These are phyloP conservation scores for Firmiana major DNA, from an alignment of 345 rosid species.

Conservation along the genomic window DNA sequence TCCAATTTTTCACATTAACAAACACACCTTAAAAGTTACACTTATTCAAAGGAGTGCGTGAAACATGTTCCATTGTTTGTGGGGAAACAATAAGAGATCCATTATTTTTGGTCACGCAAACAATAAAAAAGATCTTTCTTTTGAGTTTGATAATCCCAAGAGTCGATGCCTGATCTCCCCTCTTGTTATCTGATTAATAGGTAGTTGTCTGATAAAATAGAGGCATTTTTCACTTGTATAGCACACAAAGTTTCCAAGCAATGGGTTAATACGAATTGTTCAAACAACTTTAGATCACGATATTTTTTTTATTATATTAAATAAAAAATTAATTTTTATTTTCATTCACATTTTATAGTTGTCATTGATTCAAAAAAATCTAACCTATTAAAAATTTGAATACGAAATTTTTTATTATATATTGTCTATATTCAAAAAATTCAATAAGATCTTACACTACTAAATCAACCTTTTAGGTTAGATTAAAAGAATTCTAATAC, in stretches of 20 bases:
- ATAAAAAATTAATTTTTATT: too few relatives aligned
- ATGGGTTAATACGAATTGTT: not conserved
- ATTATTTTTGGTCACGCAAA: not conserved
- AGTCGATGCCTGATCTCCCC: not conserved
- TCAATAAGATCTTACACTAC: too few relatives aligned
- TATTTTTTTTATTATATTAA: too few relatives aligned
- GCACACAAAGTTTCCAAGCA: not conserved
- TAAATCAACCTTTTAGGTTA: too few relatives aligned
- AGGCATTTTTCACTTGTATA: not conserved
- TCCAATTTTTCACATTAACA: too few relatives aligned
- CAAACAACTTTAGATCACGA: too few relatives aligned
- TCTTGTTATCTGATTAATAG: not conserved
- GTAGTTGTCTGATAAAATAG: not conserved
- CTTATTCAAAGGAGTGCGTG: not conserved
- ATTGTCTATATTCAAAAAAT: too few relatives aligned
- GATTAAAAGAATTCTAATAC: not conserved
- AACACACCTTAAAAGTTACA: too few relatives aligned
- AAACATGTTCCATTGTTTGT: conserved; percentile 14
- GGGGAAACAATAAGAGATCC: not conserved
- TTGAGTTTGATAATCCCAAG: conserved; percentile 2
- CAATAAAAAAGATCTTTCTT: not conserved
- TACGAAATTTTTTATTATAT: too few relatives aligned
- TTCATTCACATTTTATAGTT: too few relatives aligned
- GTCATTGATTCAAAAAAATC: too few relatives aligned
- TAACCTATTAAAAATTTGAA: too few relatives aligned